Percentiles rank a stretch among this genome's conserved stretches.
These are phyloP conservation scores for Pseudogymnoascus sp. DNA, from an alignment of 2,329 filamentous ascomycete genomes.

Conservation along the genomic window DNA sequence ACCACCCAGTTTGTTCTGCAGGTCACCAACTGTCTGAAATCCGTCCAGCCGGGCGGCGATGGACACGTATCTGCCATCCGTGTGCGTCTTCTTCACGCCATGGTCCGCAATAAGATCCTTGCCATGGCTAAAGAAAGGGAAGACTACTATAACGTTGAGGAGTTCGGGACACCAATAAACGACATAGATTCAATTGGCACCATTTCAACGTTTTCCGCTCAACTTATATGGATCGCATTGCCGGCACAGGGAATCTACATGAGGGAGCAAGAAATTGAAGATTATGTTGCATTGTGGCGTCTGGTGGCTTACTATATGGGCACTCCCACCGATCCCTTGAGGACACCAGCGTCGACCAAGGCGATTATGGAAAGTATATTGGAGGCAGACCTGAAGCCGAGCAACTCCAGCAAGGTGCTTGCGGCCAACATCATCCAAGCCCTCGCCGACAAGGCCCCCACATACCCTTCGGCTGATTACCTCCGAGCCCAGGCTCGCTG, in stretches of 20 bases:
- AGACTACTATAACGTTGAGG: constrained; percentile 51
- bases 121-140: constrained; percentile 45
- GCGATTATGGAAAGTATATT: constrained; percentile 59
- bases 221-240: constrained; percentile 53
- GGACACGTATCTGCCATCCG: constrained; percentile 55
- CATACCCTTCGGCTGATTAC: constrained; percentile 54
- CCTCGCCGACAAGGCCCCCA: constrained; percentile 55
- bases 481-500: constrained; percentile 62
- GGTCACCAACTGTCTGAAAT: constrained; percentile 50
- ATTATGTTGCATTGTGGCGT: constrained; percentile 63
- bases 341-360: constrained; percentile 45
- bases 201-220: constrained; percentile 55
- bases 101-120: constrained; percentile 56
- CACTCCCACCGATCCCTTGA: constrained; percentile 55
- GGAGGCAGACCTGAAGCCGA: constrained; percentile 56
- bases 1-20: constrained; percentile 42
- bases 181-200: constrained; percentile 58
- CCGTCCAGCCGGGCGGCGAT: constrained; percentile 53
- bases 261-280: constrained; percentile 47
- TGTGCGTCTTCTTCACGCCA: constrained; percentile 58
- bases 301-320: constrained; percentile 64
- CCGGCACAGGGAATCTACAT: constrained; percentile 57
- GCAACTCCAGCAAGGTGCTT: constrained; percentile 51
- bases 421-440: constrained; percentile 64
- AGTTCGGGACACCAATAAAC: constrained; percentile 57